Evolutionary conservation across 192 early-diverging fungal genomes (phyloP).

Genomic region (Coemansia sp.): DNA sequence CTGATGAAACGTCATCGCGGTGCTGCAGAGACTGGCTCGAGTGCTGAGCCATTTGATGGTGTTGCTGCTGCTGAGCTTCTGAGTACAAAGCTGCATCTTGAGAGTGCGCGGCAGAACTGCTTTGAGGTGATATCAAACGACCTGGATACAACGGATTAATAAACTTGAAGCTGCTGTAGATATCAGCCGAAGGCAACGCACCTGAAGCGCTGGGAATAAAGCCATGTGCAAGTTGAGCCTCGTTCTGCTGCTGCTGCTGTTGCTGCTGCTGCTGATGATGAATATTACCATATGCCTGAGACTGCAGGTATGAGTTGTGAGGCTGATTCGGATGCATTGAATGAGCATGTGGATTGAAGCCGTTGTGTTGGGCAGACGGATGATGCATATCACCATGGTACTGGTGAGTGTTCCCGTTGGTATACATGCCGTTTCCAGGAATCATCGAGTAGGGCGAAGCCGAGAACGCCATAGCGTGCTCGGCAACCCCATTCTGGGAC

Average conservation of each 20-base stretch:
- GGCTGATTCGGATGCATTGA: background rate
- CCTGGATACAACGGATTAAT: slow-evolving; percentile 46
- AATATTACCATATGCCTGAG: slow-evolving; percentile 9
- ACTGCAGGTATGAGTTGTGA: background rate
- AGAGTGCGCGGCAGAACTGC: slow-evolving; percentile 10
- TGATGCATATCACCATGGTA: background rate
- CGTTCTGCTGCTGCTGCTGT: slow-evolving; percentile 1
- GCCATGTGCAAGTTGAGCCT: slow-evolving; percentile 12
- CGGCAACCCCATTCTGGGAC: slow-evolving; percentile 11
- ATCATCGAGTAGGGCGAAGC: slow-evolving; percentile 51
- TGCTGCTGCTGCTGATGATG: slow-evolving; percentile 13
- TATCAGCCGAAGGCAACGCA: slow-evolving; percentile 26
- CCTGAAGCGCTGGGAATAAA: slow-evolving; percentile 26
- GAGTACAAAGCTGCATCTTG: background rate
- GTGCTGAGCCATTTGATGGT: background rate
- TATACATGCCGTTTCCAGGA: slow-evolving; percentile 24
- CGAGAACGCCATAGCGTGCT: slow-evolving; percentile 43
- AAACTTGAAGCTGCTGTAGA: slow-evolving; percentile 47
- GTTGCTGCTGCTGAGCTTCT: no score
- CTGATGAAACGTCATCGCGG: slow-evolving; percentile 5
- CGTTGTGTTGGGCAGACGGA: slow-evolving; percentile 10
- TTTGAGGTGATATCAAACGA: slow-evolving; percentile 31
- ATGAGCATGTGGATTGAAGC: background rate
- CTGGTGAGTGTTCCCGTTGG: slow-evolving; percentile 15
- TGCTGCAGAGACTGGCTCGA: slow-evolving; percentile 20